Conservation (phyloP, 73 alveolate genomes). For the Tetrahymena borealis region DNA sequence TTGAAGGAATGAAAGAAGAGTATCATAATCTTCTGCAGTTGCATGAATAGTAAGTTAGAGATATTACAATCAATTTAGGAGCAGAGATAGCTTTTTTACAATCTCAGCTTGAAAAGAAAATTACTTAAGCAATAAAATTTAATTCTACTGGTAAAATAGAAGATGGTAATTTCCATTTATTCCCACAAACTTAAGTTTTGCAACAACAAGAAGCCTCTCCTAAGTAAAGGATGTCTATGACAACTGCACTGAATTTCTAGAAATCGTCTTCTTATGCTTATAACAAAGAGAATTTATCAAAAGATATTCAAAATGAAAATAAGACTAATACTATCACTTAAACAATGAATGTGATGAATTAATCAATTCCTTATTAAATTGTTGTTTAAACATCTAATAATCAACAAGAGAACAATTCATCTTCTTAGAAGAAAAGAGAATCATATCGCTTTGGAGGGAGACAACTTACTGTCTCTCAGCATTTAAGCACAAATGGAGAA, state of each 20-base stretch:
- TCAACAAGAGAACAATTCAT: not conserved
- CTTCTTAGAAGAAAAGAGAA: not conserved
- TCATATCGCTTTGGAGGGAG: not conserved
- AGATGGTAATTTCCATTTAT: not conserved
- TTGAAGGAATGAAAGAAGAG: not conserved
- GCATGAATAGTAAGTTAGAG: not conserved
- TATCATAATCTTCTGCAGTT: not conserved
- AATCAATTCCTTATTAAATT: not conserved
- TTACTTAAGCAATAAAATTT: not conserved
- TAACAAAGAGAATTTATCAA: not conserved
- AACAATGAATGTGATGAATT: not conserved
- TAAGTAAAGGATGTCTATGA: not conserved
- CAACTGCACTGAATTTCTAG: not conserved
- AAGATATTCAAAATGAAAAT: not conserved
- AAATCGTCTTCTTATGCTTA: not conserved
- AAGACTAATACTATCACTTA: not conserved
- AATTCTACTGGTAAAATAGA: not conserved
- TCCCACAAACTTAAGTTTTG: not conserved
- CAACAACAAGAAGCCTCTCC: not conserved
- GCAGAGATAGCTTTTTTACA: not conserved
- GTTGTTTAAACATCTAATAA: not conserved
- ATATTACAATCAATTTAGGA: not conserved
- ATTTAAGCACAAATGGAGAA: not conserved
- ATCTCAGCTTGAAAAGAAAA: not conserved
- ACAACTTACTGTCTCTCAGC: not conserved